phyloP scores from a whole-genome alignment of 768 basidiomycete species.

The Holtermannia corniformis region DNA sequence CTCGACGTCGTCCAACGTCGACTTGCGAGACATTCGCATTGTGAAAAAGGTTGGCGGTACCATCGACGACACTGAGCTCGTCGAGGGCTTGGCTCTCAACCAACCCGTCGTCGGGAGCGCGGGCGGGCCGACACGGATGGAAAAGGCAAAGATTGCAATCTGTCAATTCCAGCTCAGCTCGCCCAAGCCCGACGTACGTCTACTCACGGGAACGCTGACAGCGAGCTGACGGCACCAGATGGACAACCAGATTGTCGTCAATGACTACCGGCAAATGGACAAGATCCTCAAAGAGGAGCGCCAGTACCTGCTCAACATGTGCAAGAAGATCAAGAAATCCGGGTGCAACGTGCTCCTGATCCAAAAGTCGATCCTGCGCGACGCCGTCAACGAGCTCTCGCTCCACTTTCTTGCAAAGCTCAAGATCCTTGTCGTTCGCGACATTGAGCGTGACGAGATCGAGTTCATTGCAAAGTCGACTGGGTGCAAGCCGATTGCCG shows the following conservation, averaged over 20 bases:
- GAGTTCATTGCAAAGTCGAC: constrained; percentile 91
- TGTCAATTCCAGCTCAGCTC: constrained; percentile 97
- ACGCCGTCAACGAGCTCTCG: constrained; percentile 96
- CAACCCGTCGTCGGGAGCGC: constrained; percentile 85
- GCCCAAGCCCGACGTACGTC: constrained; percentile 87
- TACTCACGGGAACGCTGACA: too few relatives aligned
- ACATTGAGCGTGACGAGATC: constrained; percentile 97
- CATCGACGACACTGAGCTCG: constrained; percentile 94
- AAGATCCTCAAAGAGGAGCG: constrained; percentile 99
- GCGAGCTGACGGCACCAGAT: too few relatives aligned
- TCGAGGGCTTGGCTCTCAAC: constrained; percentile 94
- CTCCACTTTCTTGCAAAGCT: constrained; percentile 95
- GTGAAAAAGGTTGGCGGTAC: constrained; percentile 99
- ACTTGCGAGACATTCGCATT: constrained; percentile 87
- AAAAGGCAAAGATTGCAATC: constrained; percentile 96
- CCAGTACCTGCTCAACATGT: constrained; percentile 91
- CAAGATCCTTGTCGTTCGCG: constrained; percentile 91
- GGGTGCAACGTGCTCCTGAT: constrained; percentile 98
- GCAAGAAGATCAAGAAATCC: constrained; percentile 99
- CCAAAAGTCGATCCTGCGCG: constrained; percentile 97
- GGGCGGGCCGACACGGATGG: constrained; percentile 87
- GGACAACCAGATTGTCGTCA: constrained; percentile 99
- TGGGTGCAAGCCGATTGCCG: constrained; percentile 90
- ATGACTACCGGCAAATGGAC: constrained; percentile 99
- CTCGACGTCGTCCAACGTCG: constrained; percentile 83